These are phyloP conservation scores for Colletotrichum tanaceti DNA, from an alignment of 2,329 filamentous ascomycete genomes.

Conservation along the genomic window DNA sequence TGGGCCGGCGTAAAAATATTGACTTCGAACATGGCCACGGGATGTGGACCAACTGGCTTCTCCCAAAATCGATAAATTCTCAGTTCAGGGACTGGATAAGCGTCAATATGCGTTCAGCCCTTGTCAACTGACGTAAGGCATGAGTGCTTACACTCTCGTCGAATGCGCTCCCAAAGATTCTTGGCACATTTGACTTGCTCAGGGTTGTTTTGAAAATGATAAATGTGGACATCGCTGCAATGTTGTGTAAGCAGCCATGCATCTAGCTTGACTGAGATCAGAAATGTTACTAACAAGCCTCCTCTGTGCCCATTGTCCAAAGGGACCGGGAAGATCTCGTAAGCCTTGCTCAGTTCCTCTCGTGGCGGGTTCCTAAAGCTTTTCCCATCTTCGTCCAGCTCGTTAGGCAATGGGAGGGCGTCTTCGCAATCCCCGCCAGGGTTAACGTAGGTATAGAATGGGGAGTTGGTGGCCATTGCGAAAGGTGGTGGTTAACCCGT, in stretches of 20 bases:
- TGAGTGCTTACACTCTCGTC: constrained; percentile 75
- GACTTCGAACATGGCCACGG: constrained; percentile 91
- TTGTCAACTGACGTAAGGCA: not conserved
- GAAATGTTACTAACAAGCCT: constrained; percentile 71
- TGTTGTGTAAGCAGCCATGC: not conserved
- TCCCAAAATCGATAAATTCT: constrained; percentile 85
- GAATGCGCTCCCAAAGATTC: constrained; percentile 81
- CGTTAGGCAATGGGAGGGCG: constrained; percentile 66
- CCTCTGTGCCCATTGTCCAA: constrained; percentile 74
- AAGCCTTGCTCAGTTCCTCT: constrained; percentile 72
- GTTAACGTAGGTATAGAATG: constrained; percentile 62
- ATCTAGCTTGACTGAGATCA: not conserved
- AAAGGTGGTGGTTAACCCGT: not conserved
- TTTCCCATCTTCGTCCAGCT: constrained; percentile 79
- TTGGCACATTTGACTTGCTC: constrained; percentile 74
- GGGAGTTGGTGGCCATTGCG: constrained; percentile 47
- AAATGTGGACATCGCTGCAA: constrained; percentile 81
- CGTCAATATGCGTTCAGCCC: constrained; percentile 3
- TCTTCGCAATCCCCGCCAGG: constrained; percentile 69
- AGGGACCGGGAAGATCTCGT: constrained; percentile 75
- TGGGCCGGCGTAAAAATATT: constrained; percentile 87
- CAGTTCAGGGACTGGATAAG: constrained; percentile 79
- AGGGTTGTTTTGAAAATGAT: constrained; percentile 75
- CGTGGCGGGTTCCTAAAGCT: constrained; percentile 76
- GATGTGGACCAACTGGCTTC: constrained; percentile 82